These are phyloP conservation scores for Glarea lozoyensis DNA, from an alignment of 495 filamentous ascomycete species.

Conservation along the genomic window DNA sequence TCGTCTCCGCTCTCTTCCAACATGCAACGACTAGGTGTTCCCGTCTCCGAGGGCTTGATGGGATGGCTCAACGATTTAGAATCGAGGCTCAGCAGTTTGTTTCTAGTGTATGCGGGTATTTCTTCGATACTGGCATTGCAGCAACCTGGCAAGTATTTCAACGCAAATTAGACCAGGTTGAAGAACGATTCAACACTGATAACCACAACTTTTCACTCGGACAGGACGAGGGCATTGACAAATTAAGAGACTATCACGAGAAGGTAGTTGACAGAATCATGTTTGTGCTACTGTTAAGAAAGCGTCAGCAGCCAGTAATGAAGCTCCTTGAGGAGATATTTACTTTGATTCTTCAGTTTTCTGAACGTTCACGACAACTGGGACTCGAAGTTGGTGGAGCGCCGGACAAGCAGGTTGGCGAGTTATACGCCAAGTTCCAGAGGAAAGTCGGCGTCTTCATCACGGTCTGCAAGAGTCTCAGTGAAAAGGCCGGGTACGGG, in stretches of 20 bases:
- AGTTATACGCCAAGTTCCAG: conserved; percentile 53
- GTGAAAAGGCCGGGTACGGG: conserved; percentile 49
- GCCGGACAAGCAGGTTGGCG: conserved; percentile 34
- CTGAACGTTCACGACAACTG: conserved; percentile 33
- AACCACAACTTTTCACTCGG: conserved; percentile 19
- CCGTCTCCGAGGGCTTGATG: conserved; percentile 15
- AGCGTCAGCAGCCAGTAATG: conserved; percentile 61
- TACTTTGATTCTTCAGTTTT: conserved; percentile 58
- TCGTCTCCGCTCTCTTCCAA: conserved; percentile 62
- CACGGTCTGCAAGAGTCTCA: conserved; percentile 49
- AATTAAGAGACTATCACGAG: conserved; percentile 64
- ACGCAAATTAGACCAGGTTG: conserved; percentile 50
- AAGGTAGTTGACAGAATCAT: conserved; percentile 71
- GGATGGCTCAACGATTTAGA: conserved; percentile 48
- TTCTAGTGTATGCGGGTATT: conserved; percentile 55
- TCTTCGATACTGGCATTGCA: conserved; percentile 67
- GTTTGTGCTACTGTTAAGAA: conserved; percentile 60
- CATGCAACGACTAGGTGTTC: conserved; percentile 38
- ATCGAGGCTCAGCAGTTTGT: conserved; percentile 76
- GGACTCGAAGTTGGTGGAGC: conserved; percentile 23
- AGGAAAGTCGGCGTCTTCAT: conserved; percentile 64
- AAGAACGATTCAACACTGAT: conserved; percentile 43
- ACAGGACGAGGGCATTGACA: conserved; percentile 43
- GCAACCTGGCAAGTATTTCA: conserved; percentile 64
- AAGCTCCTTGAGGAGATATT: conserved; percentile 74